Evolutionary conservation across 306 rosid species (phyloP).

Genomic region (Rosa rugosa): DNA sequence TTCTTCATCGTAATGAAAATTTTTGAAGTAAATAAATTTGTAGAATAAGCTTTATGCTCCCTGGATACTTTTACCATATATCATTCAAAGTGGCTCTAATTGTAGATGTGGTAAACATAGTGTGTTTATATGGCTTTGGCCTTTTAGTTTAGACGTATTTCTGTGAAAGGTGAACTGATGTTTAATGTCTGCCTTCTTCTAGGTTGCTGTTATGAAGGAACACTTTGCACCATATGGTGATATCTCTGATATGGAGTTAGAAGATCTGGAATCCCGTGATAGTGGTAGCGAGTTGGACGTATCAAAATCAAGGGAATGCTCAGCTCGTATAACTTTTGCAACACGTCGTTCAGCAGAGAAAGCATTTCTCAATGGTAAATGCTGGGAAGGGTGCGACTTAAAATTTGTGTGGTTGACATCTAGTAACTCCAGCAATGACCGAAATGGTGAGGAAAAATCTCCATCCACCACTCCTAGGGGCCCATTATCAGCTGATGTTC

Average conservation of each 20-base stretch:
- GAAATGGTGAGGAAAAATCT: conserved; percentile 44
- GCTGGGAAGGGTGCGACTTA: conserved; percentile 70
- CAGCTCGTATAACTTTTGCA: conserved; percentile 46
- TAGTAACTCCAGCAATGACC: conserved; percentile 40
- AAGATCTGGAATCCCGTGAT: conserved; percentile 40
- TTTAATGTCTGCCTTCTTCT: conserved; percentile 22
- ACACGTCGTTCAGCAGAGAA: conserved; percentile 73
- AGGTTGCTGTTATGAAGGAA: conserved; percentile 73
- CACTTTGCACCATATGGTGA: conserved; percentile 76
- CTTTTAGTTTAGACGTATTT: background rate
- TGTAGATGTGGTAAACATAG: background rate
- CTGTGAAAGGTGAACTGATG: conserved; percentile 22
- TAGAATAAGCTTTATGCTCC: background rate
- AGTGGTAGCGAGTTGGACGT: conserved; percentile 44
- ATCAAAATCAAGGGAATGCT: conserved; percentile 30
- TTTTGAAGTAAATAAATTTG: background rate
- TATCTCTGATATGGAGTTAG: conserved; percentile 56
- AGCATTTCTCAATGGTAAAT: conserved; percentile 66
- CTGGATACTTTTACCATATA: background rate
- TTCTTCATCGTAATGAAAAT: background rate
- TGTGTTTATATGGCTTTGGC: background rate
- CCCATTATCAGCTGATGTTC: conserved; percentile 35
- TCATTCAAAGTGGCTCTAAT: background rate
- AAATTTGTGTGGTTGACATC: conserved; percentile 64
- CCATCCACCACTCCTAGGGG: conserved; percentile 49